Evolutionary conservation across 768 basidiomycete species (phyloP), one percentile per base, ranked within the genome.

Genomic region (Leccinum disarticulatum): DNA sequence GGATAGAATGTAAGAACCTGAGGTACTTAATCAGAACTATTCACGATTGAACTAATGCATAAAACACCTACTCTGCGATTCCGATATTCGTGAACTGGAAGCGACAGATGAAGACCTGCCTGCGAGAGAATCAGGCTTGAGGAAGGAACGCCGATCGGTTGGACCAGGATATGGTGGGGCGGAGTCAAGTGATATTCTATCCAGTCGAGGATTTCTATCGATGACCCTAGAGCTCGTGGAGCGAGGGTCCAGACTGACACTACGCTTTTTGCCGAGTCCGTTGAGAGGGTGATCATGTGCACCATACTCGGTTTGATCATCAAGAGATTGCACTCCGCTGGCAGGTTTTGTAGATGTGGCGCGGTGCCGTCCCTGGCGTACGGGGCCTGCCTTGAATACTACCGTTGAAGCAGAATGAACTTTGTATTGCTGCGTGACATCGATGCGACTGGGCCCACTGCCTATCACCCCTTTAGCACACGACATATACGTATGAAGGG

Each of bases 371-470:
- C 17, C 36, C 55, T 79, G 77, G 8, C 72, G 61, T 17, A 73
- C 63, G 4, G 77, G 74, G 1, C 80, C 78, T 0, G 90, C 90
- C 53, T 81, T 80, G 73, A 95, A 97, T 72, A 90, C 88, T 6
- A 85, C 81, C 33, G 84, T 83, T 1, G 84, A 83, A 11, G 87
- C 83, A 38, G 86, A 86, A 66, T 91, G 87, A 30, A 95, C 77
- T 33, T 79, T 78, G 70, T 90, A 87, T 58, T 91, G 87, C 71
- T 98, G 95, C 11, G 80, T 83, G 17, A 92, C 80, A 49, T 96
- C 90, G 59, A 87, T 73, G 28, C 90, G 81, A 17, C 87, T 80
- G 22, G 87, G 84, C 59, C 92, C 94, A 59, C 90, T 81, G 52
- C 82, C 84, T 76, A 67, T 41, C 38, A 41, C 14, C 47, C 22